Evolutionary conservation across 2,329 filamentous ascomycete species (phyloP).

Genomic region (Xylaria sp.): DNA sequence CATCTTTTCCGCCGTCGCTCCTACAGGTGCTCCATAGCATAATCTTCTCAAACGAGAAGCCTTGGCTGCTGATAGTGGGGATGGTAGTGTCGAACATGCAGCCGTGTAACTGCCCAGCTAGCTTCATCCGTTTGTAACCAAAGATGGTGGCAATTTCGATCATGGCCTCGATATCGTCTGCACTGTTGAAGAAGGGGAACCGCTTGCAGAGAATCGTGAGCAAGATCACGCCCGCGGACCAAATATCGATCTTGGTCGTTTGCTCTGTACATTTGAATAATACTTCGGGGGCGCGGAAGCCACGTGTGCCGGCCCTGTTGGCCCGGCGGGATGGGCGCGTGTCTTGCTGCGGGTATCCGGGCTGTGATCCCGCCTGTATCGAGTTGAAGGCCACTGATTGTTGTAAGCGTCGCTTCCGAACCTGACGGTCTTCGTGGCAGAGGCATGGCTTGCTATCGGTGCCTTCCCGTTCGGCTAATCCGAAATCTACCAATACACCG

Average conservation of each 20-base stretch:
- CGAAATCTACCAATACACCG: constrained; percentile 97
- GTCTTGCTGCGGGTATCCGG: constrained; percentile 88
- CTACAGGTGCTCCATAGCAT: constrained; percentile 93
- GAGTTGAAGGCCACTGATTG: constrained; percentile 63
- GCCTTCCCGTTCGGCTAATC: constrained; percentile 87
- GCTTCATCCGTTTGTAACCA: constrained; percentile 83
- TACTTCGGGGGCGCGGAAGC: constrained; percentile 95
- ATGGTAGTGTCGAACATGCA: constrained; percentile 93
- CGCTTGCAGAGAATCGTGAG: constrained; percentile 91
- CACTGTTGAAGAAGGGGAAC: constrained; percentile 98
- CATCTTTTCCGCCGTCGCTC: constrained; percentile 67
- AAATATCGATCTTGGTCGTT: constrained; percentile 93
- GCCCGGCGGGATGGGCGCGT: constrained; percentile 87
- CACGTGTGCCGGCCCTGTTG: constrained; percentile 92
- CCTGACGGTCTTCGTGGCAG: constrained; percentile 74
- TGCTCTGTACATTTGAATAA: constrained; percentile 97
- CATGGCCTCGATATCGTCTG: constrained; percentile 97
- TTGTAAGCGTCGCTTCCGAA: constrained; percentile 69
- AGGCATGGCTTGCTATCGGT: constrained; percentile 81
- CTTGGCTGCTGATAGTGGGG: constrained; percentile 85
- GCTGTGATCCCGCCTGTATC: constrained; percentile 62
- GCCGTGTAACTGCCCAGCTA: constrained; percentile 84
- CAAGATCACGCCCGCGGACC: constrained; percentile 96
- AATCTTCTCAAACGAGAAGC: constrained; percentile 91
- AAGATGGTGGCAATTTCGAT: constrained; percentile 98